Evolutionary conservation across 176 grass and related monocot species (phyloP).

Genomic region (Triticum monococcum): DNA sequence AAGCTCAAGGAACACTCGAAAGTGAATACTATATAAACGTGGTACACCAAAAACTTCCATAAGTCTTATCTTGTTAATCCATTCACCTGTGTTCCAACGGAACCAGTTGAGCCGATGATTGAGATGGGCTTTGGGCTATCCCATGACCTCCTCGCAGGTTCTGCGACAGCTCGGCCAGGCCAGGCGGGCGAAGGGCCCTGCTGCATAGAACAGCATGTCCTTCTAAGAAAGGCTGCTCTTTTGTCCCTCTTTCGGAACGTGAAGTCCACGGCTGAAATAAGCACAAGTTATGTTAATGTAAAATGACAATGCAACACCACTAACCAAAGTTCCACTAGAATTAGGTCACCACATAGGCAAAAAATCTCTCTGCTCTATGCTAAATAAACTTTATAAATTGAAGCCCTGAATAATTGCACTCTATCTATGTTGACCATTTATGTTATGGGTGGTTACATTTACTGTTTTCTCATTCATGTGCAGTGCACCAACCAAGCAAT

Average conservation of each 20-base stretch:
- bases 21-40: neutral
- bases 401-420: neutral
- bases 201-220: slow-evolving; percentile 62
- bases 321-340: neutral
- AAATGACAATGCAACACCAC: neutral
- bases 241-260: slow-evolving; percentile 59
- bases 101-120: slow-evolving; percentile 93
- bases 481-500: neutral
- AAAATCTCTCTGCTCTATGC: too few species aligned
- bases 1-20: neutral
- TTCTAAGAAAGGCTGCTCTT: slow-evolving; percentile 30
- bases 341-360: neutral
- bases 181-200: slow-evolving; percentile 76
- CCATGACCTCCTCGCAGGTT: slow-evolving; percentile 59
- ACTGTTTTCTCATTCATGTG: neutral
- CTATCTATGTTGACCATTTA: too few species aligned
- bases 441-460: too few species aligned
- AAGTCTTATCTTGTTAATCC: neutral
- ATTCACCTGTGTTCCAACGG: slow-evolving; percentile 88
- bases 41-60: neutral
- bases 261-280: slow-evolving; percentile 51
- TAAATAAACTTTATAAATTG: slow-evolving; percentile 12
- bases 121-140: slow-evolving; percentile 89
- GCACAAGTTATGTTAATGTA: slow-evolving; percentile 4
- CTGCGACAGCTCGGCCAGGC: slow-evolving; percentile 78